phyloP scores from a whole-genome alignment of 2,329 filamentous ascomycete species.

The Sporothrix protearum region DNA sequence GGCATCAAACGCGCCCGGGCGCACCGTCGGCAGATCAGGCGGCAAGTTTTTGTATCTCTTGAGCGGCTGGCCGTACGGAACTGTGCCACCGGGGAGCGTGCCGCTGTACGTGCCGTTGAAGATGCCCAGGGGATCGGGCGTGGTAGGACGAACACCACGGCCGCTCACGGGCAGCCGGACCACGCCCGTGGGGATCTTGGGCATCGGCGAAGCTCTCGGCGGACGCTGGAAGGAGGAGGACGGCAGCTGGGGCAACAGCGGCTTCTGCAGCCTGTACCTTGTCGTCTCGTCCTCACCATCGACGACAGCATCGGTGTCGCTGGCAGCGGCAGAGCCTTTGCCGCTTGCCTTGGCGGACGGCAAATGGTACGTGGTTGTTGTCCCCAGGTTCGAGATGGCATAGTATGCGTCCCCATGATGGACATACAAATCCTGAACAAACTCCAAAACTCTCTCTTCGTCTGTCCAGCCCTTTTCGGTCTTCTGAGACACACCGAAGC shows the following conservation, averaged over 20 bases:
- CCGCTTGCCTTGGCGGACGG: neutral
- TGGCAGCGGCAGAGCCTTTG: neutral
- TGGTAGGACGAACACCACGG: neutral
- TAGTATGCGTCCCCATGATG: neutral
- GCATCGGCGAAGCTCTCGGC: neutral
- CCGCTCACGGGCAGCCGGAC: neutral
- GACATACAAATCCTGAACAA: neutral
- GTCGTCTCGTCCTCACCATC: neutral
- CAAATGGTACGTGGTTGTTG: neutral
- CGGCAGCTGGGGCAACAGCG: too few relatives aligned
- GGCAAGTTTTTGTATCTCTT: neutral
- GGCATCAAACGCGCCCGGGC: conserved; percentile 34
- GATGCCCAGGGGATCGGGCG: neutral
- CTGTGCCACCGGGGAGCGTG: neutral
- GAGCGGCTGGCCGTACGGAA: neutral
- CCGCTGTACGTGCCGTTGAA: neutral
- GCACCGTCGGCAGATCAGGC: neutral
- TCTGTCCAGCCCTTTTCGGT: neutral
- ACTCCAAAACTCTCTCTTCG: neutral
- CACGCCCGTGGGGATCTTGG: neutral
- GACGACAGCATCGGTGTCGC: neutral
- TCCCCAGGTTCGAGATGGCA: neutral
- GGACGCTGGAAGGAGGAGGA: too few relatives aligned
- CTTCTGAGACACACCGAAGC: neutral
- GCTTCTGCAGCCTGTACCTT: too few relatives aligned